A percentile compares a stretch with the other conserved stretches of the same genome.
These are phyloP conservation scores for Castanea crenata DNA, from an alignment of 306 rosid species.

Conservation along the genomic window DNA sequence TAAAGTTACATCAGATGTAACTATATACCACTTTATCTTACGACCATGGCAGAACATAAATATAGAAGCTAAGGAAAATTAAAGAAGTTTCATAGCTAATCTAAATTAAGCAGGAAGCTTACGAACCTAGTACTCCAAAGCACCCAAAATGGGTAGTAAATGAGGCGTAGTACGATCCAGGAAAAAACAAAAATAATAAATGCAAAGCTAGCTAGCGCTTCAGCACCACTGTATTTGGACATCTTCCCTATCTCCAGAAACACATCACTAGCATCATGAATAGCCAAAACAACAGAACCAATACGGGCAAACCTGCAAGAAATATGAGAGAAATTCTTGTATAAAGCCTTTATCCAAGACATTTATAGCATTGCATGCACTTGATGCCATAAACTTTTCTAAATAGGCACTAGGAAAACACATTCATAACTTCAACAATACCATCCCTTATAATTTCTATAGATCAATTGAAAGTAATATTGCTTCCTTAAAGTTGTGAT, in stretches of 20 bases:
- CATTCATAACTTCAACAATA: conserved; percentile 6
- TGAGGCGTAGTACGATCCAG: conserved; percentile 78
- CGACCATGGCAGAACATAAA: neutral
- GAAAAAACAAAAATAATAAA: conserved; percentile 75
- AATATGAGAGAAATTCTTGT: conserved; percentile 17
- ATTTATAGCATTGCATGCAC: neutral
- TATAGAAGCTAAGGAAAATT: neutral
- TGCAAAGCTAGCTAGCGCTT: conserved; percentile 70
- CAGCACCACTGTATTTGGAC: conserved; percentile 89
- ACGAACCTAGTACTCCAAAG: conserved; percentile 93
- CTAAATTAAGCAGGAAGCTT: conserved; percentile 7
- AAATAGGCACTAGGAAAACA: neutral
- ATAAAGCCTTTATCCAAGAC: neutral
- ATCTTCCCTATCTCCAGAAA: conserved; percentile 94
- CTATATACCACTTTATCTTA: conserved; percentile 3
- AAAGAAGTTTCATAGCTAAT: neutral
- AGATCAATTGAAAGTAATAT: neutral
- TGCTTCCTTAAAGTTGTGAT: conserved; percentile 8
- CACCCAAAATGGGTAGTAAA: conserved; percentile 88
- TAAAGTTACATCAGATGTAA: no score
- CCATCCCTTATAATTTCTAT: conserved; percentile 8
- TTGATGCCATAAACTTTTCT: neutral
- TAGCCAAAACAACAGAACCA: conserved; percentile 89
- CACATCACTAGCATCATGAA: conserved; percentile 93
- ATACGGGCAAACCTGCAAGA: conserved; percentile 81